Base-by-base conservation (phyloP, 164 flowering plant genomes). In the Tinospora cordifolia region DNA sequence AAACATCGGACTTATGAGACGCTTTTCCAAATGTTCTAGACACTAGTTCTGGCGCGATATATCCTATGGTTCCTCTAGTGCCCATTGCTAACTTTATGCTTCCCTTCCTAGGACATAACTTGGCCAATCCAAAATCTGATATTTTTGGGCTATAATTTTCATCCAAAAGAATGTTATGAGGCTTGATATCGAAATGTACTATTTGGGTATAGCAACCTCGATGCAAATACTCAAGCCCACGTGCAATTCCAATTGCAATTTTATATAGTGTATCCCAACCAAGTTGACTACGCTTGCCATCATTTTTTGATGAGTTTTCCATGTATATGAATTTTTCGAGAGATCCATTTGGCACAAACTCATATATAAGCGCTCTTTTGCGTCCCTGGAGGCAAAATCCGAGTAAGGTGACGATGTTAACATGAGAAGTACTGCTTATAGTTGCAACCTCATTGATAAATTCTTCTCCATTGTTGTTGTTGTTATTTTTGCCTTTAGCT, bases 111-210 rank as follows among this genome's bases (percentile, higher is more conserved):
- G 21, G 11, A 11, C 58, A 62, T 26, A n/a, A 21, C 12, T 62
- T 70, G 17, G 73, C 66, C 22, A 70, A 13, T 15, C 72, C 72
- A 4, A 70, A 70, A 47, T 70, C 65, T 19, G 66, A 70, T 1
- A 70, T 70, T 30, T 70, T 70, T 13, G 72, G 72, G 26, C 19
- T 24, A 1, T 41, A 62, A 24, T 60, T 38, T 19, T 70, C 58
- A 41, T 62, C 72, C 44, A 70, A 21, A 15, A 70, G 27, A 27
- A 70, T 70, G 12, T 70, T 70, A 26, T 70, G 72, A 60, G 72
- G 72, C 22, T 70, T 70, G 38, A 70, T 70, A n/a, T 70, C 67
- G 24, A 70, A 70, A 62, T 70, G 72, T 10, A 70, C 34, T 6
- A 70, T 70, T 13, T 57, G 66, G 9, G 44, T 39, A 15, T 62